phyloP scores from a whole-genome alignment of 257 asterid genomes.

The Fraxinus excelsior region DNA sequence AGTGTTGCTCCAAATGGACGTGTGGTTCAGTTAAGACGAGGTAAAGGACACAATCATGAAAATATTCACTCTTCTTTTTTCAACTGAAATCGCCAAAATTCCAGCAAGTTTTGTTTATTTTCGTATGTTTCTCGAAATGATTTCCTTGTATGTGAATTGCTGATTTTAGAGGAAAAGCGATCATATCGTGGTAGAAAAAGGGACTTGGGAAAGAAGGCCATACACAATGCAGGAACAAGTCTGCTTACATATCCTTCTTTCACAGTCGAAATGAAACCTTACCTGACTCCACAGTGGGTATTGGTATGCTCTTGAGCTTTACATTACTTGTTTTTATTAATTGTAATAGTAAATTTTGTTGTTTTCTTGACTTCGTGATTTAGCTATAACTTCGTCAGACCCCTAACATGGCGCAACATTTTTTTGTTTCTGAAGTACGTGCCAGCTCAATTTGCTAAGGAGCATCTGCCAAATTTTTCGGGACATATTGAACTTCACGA shows the following conservation, averaged over 20 bases:
- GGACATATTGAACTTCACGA: conserved; percentile 7
- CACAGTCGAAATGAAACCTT: background rate
- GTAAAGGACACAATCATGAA: background rate
- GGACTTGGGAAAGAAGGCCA: background rate
- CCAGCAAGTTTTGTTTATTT: too few relatives aligned
- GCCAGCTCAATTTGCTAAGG: conserved; percentile 5
- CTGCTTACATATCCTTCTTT: background rate
- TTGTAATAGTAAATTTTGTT: too few relatives aligned
- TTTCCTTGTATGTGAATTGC: too few relatives aligned
- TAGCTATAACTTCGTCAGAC: background rate
- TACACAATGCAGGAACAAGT: background rate
- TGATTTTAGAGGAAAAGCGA: background rate
- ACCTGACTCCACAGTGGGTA: background rate
- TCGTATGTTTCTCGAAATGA: too few relatives aligned
- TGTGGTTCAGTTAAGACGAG: background rate
- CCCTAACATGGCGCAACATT: background rate
- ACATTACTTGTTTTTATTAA: too few relatives aligned
- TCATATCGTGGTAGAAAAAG: background rate
- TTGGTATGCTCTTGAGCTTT: background rate
- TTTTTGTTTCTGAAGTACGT: background rate
- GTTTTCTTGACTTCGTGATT: background rate
- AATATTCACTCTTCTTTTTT: too few relatives aligned
- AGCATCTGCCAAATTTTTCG: background rate
- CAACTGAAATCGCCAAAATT: too few relatives aligned
- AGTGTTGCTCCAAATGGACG: background rate